phyloP scores from a whole-genome alignment of 2,329 filamentous ascomycete species.

The Endocalyx cinctus region DNA sequence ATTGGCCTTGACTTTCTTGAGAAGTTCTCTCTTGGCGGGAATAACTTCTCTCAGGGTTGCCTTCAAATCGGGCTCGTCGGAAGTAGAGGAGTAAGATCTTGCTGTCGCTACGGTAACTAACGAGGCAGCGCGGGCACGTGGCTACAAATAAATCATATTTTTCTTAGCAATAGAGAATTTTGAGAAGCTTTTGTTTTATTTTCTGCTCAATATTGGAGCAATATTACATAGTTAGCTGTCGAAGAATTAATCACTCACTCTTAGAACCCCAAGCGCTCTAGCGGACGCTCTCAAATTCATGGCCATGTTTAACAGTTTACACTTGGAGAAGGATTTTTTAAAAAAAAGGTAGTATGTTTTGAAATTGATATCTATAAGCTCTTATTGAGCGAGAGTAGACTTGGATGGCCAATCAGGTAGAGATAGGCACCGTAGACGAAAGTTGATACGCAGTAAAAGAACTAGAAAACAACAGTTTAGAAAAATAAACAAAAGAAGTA shows the following conservation, averaged over 20 bases:
- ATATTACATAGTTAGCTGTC: slow-evolving; percentile 1
- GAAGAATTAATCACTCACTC: slow-evolving; percentile 41
- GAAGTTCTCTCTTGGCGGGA: slow-evolving; percentile 85
- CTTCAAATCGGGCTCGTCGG: slow-evolving; percentile 89
- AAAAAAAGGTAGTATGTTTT: not conserved
- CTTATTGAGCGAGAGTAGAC: too few relatives aligned
- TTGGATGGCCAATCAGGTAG: too few relatives aligned
- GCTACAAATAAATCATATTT: slow-evolving; percentile 10
- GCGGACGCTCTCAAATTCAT: slow-evolving; percentile 58
- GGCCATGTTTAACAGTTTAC: too few relatives aligned
- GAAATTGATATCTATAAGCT: too few relatives aligned
- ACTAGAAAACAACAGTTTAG: too few relatives aligned
- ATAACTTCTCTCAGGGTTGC: slow-evolving; percentile 77
- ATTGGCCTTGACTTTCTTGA: slow-evolving; percentile 90
- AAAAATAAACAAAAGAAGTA: too few relatives aligned
- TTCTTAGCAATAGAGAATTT: slow-evolving; percentile 3
- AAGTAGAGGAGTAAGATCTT: slow-evolving; percentile 65
- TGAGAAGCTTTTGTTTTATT: too few relatives aligned
- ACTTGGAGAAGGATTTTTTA: too few relatives aligned
- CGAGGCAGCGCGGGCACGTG: slow-evolving; percentile 23
- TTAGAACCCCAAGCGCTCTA: slow-evolving; percentile 58
- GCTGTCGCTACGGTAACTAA: slow-evolving; percentile 27
- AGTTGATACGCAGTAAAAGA: too few relatives aligned
- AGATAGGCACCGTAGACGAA: too few relatives aligned
- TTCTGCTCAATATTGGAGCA: not conserved